Evolutionary conservation across 2,329 filamentous ascomycete species (phyloP).

Genomic region (Calcarisporium arbuscula): DNA sequence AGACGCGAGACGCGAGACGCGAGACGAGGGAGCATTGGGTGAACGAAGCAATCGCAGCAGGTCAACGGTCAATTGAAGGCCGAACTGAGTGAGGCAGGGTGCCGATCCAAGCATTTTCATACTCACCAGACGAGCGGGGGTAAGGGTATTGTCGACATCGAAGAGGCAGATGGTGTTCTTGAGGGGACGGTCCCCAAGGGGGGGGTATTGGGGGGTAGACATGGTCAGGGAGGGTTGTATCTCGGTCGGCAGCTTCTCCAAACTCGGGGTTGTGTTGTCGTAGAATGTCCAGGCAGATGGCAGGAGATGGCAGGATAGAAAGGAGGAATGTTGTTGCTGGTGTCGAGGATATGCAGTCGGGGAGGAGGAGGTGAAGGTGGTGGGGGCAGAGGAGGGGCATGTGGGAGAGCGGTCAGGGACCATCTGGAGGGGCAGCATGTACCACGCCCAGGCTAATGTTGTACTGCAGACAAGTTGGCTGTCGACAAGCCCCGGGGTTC

Average conservation of each 20-base stretch:
- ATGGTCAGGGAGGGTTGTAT: conserved; percentile 26
- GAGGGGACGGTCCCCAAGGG: conserved; percentile 75
- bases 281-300: neutral
- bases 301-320: neutral
- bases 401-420: conserved; percentile 12
- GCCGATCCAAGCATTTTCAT: too few relatives aligned
- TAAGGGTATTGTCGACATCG: conserved; percentile 92
- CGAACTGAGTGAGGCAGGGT: neutral
- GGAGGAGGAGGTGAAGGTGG: conserved; percentile 3
- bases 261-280: too few relatives aligned
- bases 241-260: too few relatives aligned
- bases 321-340: neutral
- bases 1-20: too few relatives aligned
- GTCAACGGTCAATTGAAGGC: too few relatives aligned
- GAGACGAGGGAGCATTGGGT: too few relatives aligned
- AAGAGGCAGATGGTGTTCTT: conserved; percentile 94
- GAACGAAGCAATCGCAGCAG: too few relatives aligned
- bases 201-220: conserved; percentile 50
- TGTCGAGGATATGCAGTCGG: conserved; percentile 3
- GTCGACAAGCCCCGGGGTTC: too few relatives aligned
- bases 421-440: too few relatives aligned
- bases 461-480: too few relatives aligned
- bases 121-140: conserved; percentile 69
- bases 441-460: too few relatives aligned
- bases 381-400: conserved; percentile 9